These are phyloP conservation scores for Moelleriella libera DNA, from an alignment of 2,329 filamentous ascomycete species.

Conservation along the genomic window DNA sequence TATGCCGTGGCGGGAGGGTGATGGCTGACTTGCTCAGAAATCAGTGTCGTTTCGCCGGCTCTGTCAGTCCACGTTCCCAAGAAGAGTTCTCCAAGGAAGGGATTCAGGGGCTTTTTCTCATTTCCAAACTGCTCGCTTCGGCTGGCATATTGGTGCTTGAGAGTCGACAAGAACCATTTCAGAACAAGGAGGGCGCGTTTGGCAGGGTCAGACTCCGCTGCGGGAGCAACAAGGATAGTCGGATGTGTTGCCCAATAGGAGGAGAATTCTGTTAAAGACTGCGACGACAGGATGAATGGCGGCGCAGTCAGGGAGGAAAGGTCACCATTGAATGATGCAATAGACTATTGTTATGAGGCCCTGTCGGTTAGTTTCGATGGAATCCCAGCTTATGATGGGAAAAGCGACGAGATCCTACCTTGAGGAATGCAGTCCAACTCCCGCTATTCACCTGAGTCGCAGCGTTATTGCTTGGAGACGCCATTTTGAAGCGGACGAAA, in stretches of 20 bases:
- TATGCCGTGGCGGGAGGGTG: slow-evolving; percentile 94
- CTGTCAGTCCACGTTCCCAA: slow-evolving; percentile 79
- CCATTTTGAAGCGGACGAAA: not conserved
- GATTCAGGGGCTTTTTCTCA: slow-evolving; percentile 96
- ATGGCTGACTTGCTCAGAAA: slow-evolving; percentile 91
- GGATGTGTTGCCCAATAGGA: slow-evolving; percentile 76
- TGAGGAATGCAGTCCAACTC: slow-evolving; percentile 38
- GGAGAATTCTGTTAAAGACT: slow-evolving; percentile 67
- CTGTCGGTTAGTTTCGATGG: too few relatives aligned
- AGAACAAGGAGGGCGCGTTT: slow-evolving; percentile 79
- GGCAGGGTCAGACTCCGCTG: slow-evolving; percentile 62
- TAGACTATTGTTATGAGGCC: slow-evolving; percentile 33
- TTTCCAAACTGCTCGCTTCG: slow-evolving; percentile 69
- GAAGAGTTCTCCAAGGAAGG: slow-evolving; percentile 90
- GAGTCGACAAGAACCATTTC: slow-evolving; percentile 88
- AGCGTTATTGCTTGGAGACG: slow-evolving; percentile 10
- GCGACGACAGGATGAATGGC: slow-evolving; percentile 68
- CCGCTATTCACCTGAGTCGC: slow-evolving; percentile 24
- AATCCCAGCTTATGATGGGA: too few relatives aligned
- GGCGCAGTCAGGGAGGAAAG: slow-evolving; percentile 68
- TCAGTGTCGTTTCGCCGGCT: slow-evolving; percentile 67
- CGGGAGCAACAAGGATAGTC: slow-evolving; percentile 65
- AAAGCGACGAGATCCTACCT: slow-evolving; percentile 18
- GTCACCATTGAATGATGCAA: slow-evolving; percentile 72
- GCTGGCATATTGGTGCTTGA: slow-evolving; percentile 72